A percentile compares a stretch with the other conserved stretches of the same genome.
These are phyloP conservation scores for Chalciporus chontae DNA, from an alignment of 768 basidiomycete species.

Conservation along the genomic window DNA sequence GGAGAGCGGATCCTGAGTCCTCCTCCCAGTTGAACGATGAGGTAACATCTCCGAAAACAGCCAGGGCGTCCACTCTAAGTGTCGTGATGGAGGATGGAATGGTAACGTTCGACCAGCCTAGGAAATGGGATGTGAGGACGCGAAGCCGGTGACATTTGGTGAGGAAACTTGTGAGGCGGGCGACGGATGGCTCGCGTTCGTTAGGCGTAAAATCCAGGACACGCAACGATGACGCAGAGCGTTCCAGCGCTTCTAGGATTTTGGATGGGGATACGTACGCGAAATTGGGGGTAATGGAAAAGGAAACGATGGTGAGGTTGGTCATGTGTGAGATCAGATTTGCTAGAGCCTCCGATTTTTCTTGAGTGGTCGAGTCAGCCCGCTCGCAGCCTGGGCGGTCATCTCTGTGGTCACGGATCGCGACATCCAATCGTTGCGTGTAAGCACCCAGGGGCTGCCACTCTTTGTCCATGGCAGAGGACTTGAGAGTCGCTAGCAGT, in stretches of 20 bases:
- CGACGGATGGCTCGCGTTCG: neutral
- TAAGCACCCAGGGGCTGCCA: slow-evolving; percentile 19
- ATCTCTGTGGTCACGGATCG: slow-evolving; percentile 16
- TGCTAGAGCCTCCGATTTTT: slow-evolving; percentile 7
- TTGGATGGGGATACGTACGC: neutral
- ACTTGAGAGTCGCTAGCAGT: slow-evolving; percentile 12
- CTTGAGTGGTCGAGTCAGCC: neutral
- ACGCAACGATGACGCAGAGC: slow-evolving; percentile 14
- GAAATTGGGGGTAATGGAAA: slow-evolving; percentile 1
- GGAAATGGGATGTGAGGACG: slow-evolving; percentile 7
- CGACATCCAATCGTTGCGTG: slow-evolving; percentile 25
- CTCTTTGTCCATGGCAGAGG: slow-evolving; percentile 9
- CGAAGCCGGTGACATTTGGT: slow-evolving; percentile 14
- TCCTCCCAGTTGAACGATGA: neutral
- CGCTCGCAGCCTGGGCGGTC: neutral
- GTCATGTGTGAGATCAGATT: slow-evolving; percentile 15
- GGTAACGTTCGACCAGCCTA: slow-evolving; percentile 12
- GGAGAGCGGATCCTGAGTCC: slow-evolving; percentile 3
- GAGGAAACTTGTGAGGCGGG: slow-evolving; percentile 3
- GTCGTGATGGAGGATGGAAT: slow-evolving; percentile 15
- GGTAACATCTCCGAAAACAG: neutral
- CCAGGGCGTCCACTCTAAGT: slow-evolving; percentile 5
- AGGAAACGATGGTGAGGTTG: slow-evolving; percentile 20
- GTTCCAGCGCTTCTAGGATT: slow-evolving; percentile 16
- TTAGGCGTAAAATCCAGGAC: slow-evolving; percentile 18